phyloP scores from a whole-genome alignment of 1,284 basidiomycete species.

The Trametes hirsuta region DNA sequence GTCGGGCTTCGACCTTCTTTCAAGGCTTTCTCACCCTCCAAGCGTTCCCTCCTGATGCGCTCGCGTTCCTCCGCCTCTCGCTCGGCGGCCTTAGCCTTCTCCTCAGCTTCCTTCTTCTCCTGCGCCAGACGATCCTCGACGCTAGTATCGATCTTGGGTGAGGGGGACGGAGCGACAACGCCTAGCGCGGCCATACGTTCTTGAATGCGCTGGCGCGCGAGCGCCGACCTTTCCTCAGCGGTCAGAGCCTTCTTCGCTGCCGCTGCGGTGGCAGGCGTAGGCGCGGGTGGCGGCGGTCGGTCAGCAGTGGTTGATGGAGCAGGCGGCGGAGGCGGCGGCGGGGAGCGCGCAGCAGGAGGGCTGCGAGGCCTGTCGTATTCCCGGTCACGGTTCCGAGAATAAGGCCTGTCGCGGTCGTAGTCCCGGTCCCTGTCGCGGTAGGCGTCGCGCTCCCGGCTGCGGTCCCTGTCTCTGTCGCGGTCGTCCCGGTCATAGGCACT shows the following conservation, averaged over 20 bases:
- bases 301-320: slow-evolving; percentile 41
- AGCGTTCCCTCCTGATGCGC: slow-evolving; percentile 63
- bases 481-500: slow-evolving; percentile 43
- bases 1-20: slow-evolving; percentile 49
- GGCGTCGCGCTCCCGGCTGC: slow-evolving; percentile 33
- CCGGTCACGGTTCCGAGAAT: slow-evolving; percentile 36
- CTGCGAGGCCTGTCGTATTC: slow-evolving; percentile 53
- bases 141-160: slow-evolving; percentile 65
- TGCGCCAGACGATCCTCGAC: slow-evolving; percentile 83
- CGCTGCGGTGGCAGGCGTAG: slow-evolving; percentile 55
- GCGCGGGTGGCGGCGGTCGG: slow-evolving; percentile 42
- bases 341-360: slow-evolving; percentile 51
- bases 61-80: slow-evolving; percentile 80
- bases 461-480: slow-evolving; percentile 38
- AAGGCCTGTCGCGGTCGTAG: slow-evolving; percentile 35
- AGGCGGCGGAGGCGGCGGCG: slow-evolving; percentile 54
- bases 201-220: slow-evolving; percentile 82
- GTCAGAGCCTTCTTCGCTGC: slow-evolving; percentile 78
- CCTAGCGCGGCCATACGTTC: slow-evolving; percentile 91
- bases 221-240: slow-evolving; percentile 82
- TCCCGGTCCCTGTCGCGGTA: slow-evolving; percentile 38
- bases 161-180: slow-evolving; percentile 55
- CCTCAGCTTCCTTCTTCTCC: slow-evolving; percentile 87
- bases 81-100: slow-evolving; percentile 75
- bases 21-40: slow-evolving; percentile 68